Evolutionary conservation across 805 yeast genomes (phyloP).

Genomic region (Blastobotrys mokoenaii): DNA sequence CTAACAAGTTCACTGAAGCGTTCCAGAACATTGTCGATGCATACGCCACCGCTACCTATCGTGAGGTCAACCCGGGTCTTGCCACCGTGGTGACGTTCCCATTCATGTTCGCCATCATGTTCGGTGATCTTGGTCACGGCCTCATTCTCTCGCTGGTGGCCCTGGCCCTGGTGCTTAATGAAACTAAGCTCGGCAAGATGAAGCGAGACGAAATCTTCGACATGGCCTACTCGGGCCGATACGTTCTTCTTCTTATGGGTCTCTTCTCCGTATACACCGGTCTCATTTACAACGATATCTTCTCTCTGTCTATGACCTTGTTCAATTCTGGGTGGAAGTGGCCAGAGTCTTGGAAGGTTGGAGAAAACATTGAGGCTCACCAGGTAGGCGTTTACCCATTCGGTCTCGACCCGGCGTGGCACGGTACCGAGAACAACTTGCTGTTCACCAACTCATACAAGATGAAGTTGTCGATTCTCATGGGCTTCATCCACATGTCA

Average conservation of each 20-base stretch:
- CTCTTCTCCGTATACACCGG: slow-evolving; percentile 94
- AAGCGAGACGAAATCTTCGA: slow-evolving; percentile 89
- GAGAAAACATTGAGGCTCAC: slow-evolving; percentile 61
- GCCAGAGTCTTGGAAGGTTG: slow-evolving; percentile 67
- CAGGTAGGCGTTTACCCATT: slow-evolving; percentile 64
- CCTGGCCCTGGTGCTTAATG: slow-evolving; percentile 60
- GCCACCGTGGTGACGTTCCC: slow-evolving; percentile 95
- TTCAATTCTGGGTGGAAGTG: slow-evolving; percentile 90
- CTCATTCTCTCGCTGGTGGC: slow-evolving; percentile 73
- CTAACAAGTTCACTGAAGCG: slow-evolving; percentile 90
- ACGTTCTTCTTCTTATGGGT: slow-evolving; percentile 88
- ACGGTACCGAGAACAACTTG: slow-evolving; percentile 87
- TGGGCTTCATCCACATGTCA: slow-evolving; percentile 94
- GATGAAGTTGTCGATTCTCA: slow-evolving; percentile 89
- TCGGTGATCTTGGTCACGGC: slow-evolving; percentile 98
- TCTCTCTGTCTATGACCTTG: slow-evolving; percentile 82
- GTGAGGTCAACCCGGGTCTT: slow-evolving; percentile 92
- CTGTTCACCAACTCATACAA: slow-evolving; percentile 91
- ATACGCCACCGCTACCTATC: slow-evolving; percentile 86
- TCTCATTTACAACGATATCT: slow-evolving; percentile 83
- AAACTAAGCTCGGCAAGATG: slow-evolving; percentile 55
- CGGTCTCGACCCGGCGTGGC: slow-evolving; percentile 95
- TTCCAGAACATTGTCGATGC: slow-evolving; percentile 93
- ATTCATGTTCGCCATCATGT: slow-evolving; percentile 98
- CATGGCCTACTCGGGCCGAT: slow-evolving; percentile 93